Evolutionary conservation across 2,329 filamentous ascomycete genomes (phyloP).

Genomic region (Pezicula rhizophila): DNA sequence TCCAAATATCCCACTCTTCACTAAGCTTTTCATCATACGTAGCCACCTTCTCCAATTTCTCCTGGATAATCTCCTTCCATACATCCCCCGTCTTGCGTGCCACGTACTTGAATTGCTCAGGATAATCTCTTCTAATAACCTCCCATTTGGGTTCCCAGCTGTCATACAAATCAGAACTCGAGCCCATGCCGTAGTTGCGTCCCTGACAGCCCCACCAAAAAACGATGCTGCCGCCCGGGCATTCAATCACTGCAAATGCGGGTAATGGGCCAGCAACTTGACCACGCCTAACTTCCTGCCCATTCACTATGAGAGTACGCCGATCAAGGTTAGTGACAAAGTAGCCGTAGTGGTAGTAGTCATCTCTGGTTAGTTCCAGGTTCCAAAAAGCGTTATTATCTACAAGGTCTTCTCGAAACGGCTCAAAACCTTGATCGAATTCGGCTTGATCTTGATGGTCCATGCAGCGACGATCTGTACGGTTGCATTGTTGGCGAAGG

Average conservation of each 20-base stretch:
- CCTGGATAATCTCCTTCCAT: too few relatives aligned
- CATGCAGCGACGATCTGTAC: not conserved
- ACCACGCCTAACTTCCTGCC: slow-evolving; percentile 18
- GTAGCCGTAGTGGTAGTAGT: slow-evolving; percentile 11
- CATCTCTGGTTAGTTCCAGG: slow-evolving; percentile 15
- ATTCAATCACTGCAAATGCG: slow-evolving; percentile 23
- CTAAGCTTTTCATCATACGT: too few relatives aligned
- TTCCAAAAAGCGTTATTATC: slow-evolving; percentile 16
- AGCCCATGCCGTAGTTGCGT: too few relatives aligned
- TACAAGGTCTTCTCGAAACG: not conserved
- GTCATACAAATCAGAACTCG: too few relatives aligned
- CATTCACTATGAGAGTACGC: slow-evolving; percentile 21
- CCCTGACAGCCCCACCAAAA: slow-evolving; percentile 21
- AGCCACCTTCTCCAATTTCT: too few relatives aligned
- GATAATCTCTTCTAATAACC: too few relatives aligned
- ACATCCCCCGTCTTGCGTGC: too few relatives aligned
- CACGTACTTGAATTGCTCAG: too few relatives aligned
- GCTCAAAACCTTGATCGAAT: not conserved
- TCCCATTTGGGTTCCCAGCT: too few relatives aligned
- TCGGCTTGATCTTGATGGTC: not conserved
- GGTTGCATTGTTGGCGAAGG: not conserved
- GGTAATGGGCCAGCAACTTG: slow-evolving; percentile 25
- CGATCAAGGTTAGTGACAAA: slow-evolving; percentile 23
- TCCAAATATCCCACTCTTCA: too few relatives aligned
- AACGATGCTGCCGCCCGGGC: slow-evolving; percentile 17